Evolutionary conservation across 2,329 filamentous ascomycete genomes (phyloP).

Genomic region (Huntiella decipiens): DNA sequence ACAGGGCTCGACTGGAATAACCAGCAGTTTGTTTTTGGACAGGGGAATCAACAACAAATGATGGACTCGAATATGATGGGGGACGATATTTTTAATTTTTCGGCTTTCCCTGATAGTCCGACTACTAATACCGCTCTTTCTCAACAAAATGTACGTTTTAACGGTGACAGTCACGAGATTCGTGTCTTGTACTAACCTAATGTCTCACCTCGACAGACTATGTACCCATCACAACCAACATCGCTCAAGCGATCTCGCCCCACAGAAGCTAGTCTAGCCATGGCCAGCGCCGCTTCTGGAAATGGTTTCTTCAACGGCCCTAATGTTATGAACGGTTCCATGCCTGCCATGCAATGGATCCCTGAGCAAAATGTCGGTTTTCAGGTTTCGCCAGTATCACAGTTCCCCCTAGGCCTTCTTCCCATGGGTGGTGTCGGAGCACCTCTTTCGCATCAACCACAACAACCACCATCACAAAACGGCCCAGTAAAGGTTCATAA

Average conservation of each 20-base stretch:
- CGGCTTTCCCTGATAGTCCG: conserved; percentile 5
- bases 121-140: not conserved
- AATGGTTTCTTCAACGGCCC: conserved; percentile 4
- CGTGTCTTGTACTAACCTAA: not conserved
- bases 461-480: conserved; percentile 2
- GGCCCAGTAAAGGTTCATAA: not conserved
- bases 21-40: conserved; percentile 6
- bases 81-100: conserved; percentile 11
- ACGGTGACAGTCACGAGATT: not conserved
- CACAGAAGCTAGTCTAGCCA: conserved; percentile 3
- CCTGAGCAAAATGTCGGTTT: conserved; percentile 6
- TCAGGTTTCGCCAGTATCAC: not conserved
- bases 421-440: conserved; percentile 5
- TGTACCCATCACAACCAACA: conserved; percentile 6
- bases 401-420: conserved; percentile 8
- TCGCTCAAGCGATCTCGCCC: conserved; percentile 10
- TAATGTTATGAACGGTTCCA: conserved; percentile 1
- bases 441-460: conserved; percentile 2
- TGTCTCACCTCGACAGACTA: conserved; percentile 5
- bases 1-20: conserved; percentile 7
- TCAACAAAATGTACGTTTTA: conserved; percentile 7
- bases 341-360: conserved; percentile 7
- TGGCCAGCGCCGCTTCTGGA: conserved; percentile 3
- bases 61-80: conserved; percentile 8
- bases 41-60: conserved; percentile 6